Conservation (phyloP, 331 rosid genomes). For the Malus hybrid region DNA sequence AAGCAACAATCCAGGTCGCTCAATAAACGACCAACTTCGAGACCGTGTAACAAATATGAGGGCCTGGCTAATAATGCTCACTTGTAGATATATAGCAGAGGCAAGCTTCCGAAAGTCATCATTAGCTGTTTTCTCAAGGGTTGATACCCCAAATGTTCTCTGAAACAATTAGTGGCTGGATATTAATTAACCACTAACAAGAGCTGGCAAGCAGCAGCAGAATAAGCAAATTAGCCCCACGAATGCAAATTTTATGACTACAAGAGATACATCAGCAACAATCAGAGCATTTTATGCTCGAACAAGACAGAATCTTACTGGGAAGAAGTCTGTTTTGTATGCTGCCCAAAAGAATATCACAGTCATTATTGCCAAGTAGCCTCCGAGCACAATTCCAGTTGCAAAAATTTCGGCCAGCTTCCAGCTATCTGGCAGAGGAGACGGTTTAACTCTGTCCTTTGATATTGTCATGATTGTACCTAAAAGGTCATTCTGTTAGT, state of each 20-base stretch:
- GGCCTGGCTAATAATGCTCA: constrained; percentile 98
- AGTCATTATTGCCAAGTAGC: constrained; percentile 98
- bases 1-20: constrained; percentile 87
- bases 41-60: constrained; percentile 95
- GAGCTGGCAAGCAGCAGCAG: background rate
- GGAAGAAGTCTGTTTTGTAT: constrained; percentile 89
- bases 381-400: constrained; percentile 84
- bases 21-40: constrained; percentile 92
- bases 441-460: constrained; percentile 95
- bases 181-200: background rate
- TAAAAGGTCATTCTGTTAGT: constrained; percentile 16
- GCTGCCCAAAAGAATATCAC: constrained; percentile 98
- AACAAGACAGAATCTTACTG: constrained; percentile 45
- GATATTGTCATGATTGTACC: constrained; percentile 99
- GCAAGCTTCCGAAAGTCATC: constrained; percentile 89
- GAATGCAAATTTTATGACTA: background rate
- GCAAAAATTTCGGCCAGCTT: constrained; percentile 92
- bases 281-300: background rate
- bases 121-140: constrained; percentile 71
- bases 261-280: background rate
- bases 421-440: constrained; percentile 99
- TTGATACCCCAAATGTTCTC: constrained; percentile 71
- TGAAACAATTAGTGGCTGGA: constrained; percentile 27
- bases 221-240: no score
- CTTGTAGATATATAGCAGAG: constrained; percentile 96